Base-by-base conservation (phyloP, 2,329 filamentous ascomycete species). In the Didymella pinodella region DNA sequence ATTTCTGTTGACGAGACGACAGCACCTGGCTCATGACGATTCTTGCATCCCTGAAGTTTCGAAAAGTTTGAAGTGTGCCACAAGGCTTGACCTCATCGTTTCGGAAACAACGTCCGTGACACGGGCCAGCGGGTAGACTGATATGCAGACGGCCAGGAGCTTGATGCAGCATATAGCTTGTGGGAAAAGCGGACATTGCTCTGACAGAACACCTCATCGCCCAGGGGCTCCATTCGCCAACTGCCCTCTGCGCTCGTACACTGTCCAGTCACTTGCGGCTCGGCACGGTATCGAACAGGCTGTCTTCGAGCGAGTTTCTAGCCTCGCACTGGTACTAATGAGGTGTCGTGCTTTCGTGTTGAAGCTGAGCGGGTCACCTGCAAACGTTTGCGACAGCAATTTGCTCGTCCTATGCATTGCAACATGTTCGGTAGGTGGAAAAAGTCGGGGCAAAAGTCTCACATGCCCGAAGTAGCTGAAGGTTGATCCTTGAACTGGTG, bases 21-120 rank as follows among this genome's bases (percentile, higher is more conserved):
- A 55, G 22, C 16, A 7, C 14, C 41, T 40, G 56, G n/a, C 46
- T 31, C 54, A 50, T 31, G 47, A 56, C 48, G 44, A 43, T 50
- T 56, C 48, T 22, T 53, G 48, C 38, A 48, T 41, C 49, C 20
- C 20, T 41, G 41, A 43, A 25, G 64, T 66, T 65, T 66, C 58
- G 59, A 61, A 48, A 46, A 41, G 54, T 55, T 48, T 59, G 57
- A 46, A 43, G 34, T 34, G 36, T 54, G 59, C 50, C 51, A 51
- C 34, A 54, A 20, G 34, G 44, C 38, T 34, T 57, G 40, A 50
- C 22, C 50, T 48, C 53, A 52, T 57, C 41, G 55, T 65, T 63
- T 57, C 57, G 52, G 46, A 54, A 53, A 52, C 59, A 43, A 52
- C 40, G 41, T 47, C 54, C 41, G 60, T 57, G 36, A 60, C 62